These are phyloP conservation scores for Soucietia sequanensis DNA, from an alignment of 805 yeast genomes.

Conservation along the genomic window DNA sequence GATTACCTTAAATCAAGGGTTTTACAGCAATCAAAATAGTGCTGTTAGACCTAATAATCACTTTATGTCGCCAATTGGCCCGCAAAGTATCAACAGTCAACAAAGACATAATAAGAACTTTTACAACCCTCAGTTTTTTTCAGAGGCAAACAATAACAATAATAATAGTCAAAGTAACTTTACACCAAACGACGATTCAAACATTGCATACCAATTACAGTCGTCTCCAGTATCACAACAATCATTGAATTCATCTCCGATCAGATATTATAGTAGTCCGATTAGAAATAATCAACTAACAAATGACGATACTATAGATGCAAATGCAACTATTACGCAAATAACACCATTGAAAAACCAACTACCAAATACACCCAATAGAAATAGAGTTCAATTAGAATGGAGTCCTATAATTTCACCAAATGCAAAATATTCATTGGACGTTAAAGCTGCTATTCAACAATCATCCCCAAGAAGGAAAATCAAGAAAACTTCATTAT, in stretches of 20 bases:
- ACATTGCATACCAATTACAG: conserved; percentile 12
- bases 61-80: conserved; percentile 1
- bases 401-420: conserved; percentile 48
- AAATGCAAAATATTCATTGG: conserved; percentile 20
- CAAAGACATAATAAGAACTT: no score
- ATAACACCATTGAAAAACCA: conserved; percentile 38
- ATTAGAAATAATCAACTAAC: conserved; percentile 12
- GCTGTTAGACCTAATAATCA: background rate
- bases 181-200: conserved; percentile 1
- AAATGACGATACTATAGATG: conserved; percentile 35
- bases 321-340: conserved; percentile 40
- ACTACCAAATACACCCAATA: conserved; percentile 33
- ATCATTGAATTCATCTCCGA: conserved; percentile 33
- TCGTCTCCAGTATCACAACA: conserved; percentile 24
- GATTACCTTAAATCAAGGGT: background rate
- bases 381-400: conserved; percentile 33
- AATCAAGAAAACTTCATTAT: conserved; percentile 58
- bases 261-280: conserved; percentile 22
- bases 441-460: conserved; percentile 32
- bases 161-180: conserved; percentile 8
- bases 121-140: conserved; percentile 41
- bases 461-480: conserved; percentile 47
- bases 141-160: no score
- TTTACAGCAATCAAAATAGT: background rate
- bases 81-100: no score